Evolutionary conservation across 1,139 yeast genomes (phyloP), one percentile per base, ranked within the genome.

Genomic region (Blastobotrys arbuscula): DNA sequence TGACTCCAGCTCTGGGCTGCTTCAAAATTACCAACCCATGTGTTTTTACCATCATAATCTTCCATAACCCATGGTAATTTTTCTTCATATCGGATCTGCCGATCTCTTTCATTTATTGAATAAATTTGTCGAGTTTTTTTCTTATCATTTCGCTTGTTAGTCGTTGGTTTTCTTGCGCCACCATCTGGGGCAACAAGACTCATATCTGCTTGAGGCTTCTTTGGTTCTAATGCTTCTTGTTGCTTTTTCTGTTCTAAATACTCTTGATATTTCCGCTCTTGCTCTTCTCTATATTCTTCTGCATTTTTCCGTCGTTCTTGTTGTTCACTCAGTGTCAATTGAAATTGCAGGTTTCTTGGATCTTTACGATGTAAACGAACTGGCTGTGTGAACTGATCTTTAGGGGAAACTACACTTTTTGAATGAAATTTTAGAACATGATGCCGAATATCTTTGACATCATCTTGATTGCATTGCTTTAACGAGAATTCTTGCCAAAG

Each of bases 51-150:
- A 59, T 88, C 96, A 65, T 86, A 90, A 68, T 94, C 98, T 69
- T 90, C 97, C 75, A 94, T 73, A 18, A 94, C 95, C 98, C 98
- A 92, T 0, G 98, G 98, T 59, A 87, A 90, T 63, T 84, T 88
- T 68, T 92, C 98, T 67, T 92, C 98, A 63, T 90, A 92, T 60
- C 97, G 75, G 55, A 92, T 70, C 62, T 80, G 84, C 53, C 94
- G 77, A 53, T 88, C 90, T 10, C 78, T 79, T 58, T 89, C 97
- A 60, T 87, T 87, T 64, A 86, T 79, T 18, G 84, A 77, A 59
- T 79, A 81, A 28, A 88, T 79, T 64, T 90, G 96, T 57, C 92
- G 77, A 0, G 97, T 90, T 64, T 89, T 89, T 57, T 86, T 79
- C 61, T 82, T 85, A 62, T 84, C 78, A 41, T 78, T 66, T 54